phyloP scores from a whole-genome alignment of 345 rosid genomes.

The Hibiscus trionum region DNA sequence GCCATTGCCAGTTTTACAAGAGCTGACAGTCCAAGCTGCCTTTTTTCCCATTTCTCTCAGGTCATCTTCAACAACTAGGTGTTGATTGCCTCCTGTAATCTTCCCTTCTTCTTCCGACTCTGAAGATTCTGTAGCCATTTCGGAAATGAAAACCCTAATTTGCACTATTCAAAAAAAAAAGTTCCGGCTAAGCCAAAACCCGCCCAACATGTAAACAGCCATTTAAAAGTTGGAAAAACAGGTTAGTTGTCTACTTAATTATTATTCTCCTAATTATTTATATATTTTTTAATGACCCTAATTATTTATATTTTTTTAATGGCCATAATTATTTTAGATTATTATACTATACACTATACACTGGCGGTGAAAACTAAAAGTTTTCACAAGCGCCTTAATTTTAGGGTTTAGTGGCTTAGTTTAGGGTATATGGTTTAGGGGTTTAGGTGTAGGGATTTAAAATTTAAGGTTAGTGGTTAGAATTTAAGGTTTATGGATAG shows the following conservation, averaged over 20 bases:
- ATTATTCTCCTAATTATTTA: neutral
- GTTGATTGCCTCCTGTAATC: slow-evolving; percentile 1
- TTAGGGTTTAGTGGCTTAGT: too few species aligned
- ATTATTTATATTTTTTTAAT: too few species aligned
- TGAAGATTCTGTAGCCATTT: slow-evolving; percentile 81
- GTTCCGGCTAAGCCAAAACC: neutral
- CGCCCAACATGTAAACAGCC: neutral
- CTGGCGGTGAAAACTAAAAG: too few species aligned
- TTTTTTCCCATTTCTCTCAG: slow-evolving; percentile 1
- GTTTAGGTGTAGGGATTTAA: too few species aligned
- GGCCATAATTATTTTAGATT: too few species aligned
- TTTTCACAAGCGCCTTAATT: too few species aligned
- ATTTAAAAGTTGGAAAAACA: neutral
- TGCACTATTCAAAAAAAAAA: neutral
- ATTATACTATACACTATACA: too few species aligned
- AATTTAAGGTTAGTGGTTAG: too few species aligned
- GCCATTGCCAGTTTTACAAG: slow-evolving; percentile 89
- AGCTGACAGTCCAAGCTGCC: slow-evolving; percentile 38
- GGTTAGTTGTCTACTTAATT: neutral
- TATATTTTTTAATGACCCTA: too few species aligned
- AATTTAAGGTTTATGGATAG: too few species aligned
- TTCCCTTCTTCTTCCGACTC: slow-evolving; percentile 60
- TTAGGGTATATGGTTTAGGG: too few species aligned
- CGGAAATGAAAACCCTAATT: neutral
- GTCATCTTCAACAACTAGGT: neutral